Evolutionary conservation across 352 stramenopile species (phyloP).

Genomic region (Phytophthora syringae): DNA sequence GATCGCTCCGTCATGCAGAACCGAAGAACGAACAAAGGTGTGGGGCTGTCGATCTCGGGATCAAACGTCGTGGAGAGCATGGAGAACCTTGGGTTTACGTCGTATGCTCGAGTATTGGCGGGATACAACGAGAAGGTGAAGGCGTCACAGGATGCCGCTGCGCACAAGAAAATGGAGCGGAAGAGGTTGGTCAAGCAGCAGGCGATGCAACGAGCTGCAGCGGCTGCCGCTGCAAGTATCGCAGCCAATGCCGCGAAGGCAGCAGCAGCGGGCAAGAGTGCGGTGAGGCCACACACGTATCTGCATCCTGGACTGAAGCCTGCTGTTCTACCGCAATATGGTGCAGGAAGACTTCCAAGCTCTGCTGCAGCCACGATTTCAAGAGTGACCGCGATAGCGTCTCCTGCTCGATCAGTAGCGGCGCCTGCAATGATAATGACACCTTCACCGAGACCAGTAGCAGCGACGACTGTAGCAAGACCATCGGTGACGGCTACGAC

Average conservation of each 20-base stretch:
- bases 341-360: neutral
- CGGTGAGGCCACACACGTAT: neutral
- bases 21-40: constrained; percentile 55
- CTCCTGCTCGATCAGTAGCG: neutral
- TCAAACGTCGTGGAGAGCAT: constrained; percentile 65
- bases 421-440: neutral
- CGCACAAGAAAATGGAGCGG: constrained; percentile 67
- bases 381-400: neutral
- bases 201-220: constrained; percentile 32
- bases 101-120: constrained; percentile 69
- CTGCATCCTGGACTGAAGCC: constrained; percentile 5
- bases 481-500: neutral
- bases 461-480: constrained; percentile 3
- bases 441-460: neutral
- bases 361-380: constrained; percentile 1
- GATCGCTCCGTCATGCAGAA: constrained; percentile 71
- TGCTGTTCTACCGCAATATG: neutral
- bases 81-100: constrained; percentile 71
- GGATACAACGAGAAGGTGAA: constrained; percentile 78
- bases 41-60: constrained; percentile 60
- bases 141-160: constrained; percentile 60
- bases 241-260: constrained; percentile 23
- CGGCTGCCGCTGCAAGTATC: constrained; percentile 16
- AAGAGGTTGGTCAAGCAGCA: constrained; percentile 56
- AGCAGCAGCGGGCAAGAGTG: constrained; percentile 2